Percentiles rank a stretch among this genome's conserved stretches.
phyloP scores from a whole-genome alignment of 106 monocot genomes.

The Xerophyta viscosa region DNA sequence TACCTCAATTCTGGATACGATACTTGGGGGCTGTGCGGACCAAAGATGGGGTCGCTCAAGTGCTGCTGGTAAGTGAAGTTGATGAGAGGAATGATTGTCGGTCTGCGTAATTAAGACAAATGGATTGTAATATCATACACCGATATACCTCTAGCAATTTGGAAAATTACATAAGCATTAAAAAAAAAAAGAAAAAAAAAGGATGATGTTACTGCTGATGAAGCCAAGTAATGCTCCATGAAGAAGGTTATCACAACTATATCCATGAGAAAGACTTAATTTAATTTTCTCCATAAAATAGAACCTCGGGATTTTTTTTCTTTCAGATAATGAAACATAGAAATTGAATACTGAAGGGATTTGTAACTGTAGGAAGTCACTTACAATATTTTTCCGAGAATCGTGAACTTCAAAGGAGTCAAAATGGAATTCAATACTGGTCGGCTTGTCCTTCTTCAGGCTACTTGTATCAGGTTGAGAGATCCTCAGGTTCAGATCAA shows the following conservation, averaged over 20 bases:
- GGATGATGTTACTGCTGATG: too few relatives aligned
- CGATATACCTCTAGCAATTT: too few relatives aligned
- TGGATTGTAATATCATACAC: background rate
- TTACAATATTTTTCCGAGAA: constrained; percentile 19
- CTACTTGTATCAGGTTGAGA: constrained; percentile 43
- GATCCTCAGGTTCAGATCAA: constrained; percentile 73
- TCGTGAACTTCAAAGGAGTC: constrained; percentile 18
- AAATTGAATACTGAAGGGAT: too few relatives aligned
- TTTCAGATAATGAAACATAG: too few relatives aligned
- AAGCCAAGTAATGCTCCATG: too few relatives aligned
- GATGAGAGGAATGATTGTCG: constrained; percentile 21
- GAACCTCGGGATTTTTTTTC: too few relatives aligned
- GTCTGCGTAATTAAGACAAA: constrained; percentile 9
- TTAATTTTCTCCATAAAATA: too few relatives aligned
- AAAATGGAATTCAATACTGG: too few relatives aligned
- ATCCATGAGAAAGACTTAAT: too few relatives aligned
- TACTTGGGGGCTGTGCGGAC: constrained; percentile 17
- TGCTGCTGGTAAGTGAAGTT: constrained; percentile 13
- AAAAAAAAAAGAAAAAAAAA: too few relatives aligned
- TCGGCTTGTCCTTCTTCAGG: constrained; percentile 22
- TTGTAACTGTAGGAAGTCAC: background rate
- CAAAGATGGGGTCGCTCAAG: constrained; percentile 20
- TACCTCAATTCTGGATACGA: constrained; percentile 35
- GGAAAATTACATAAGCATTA: too few relatives aligned
- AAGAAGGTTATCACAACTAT: too few relatives aligned